Evolutionary conservation across 2,329 filamentous ascomycete genomes (phyloP), one percentile per base, ranked within the genome.

Genomic region (Pseudocercospora eumusae): DNA sequence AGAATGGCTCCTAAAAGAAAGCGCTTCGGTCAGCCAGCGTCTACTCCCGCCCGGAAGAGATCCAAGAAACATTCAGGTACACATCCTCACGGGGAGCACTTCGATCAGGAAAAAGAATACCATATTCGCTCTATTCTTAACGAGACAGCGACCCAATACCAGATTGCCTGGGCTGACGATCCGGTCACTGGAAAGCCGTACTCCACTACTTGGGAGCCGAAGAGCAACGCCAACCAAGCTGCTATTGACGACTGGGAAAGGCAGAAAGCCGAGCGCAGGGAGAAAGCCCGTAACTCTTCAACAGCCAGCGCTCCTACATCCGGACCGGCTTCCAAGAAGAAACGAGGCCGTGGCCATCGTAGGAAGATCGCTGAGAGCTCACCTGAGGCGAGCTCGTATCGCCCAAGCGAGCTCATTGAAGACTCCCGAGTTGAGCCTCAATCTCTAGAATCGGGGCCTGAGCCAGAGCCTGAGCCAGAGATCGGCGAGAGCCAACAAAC

Each of bases 121-220:
- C 59, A 58, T 10, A 64, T 73, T 36, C 64, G 66, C 20, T 65
- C 58, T 6, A 77, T 78, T 40, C 63, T 78, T 20, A 62, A 69
- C 44, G 75, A 76, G 50, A 68, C 53, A 25, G 69, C 68, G 23
- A 70, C 70, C 10, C 64, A 77, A n/a, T 88, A 86, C 66, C 70
- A 78, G 2, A 80, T 88, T 57, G 80, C 86, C 68, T 88, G 86
- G 86, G 80, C 78, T 53, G 79, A 82, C 62, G 75, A 86, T 68
- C 74, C 78, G n/a, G 63, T 67, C 1, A 84, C 82, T 42, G 83
- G 82, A 18, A 70, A 80, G 63, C 62, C 65, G 1, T 87, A 81
- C 69, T 60, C 73, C 2, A 80, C 80, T 9, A 81, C 75, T 53
- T 88, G 86, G 86, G 84, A 80, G 56, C 76, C 73, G 0, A 77